Evolutionary conservation across 768 basidiomycete species (phyloP).

Genomic region (Terana coerulea): DNA sequence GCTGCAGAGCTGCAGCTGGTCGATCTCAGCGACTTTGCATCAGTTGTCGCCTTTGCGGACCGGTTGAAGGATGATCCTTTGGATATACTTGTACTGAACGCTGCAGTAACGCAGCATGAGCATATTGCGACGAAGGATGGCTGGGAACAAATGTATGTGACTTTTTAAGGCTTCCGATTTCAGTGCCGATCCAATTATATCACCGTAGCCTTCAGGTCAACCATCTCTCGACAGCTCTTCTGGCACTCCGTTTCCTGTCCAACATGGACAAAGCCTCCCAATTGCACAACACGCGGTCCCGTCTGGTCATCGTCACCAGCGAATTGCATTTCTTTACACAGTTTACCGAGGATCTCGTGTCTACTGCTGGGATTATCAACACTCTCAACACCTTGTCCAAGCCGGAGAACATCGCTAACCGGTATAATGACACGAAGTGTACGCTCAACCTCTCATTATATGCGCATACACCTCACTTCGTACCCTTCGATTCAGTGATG

Average conservation of each 20-base stretch:
- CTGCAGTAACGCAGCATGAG: constrained; percentile 16
- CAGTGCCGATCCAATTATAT: too few species aligned
- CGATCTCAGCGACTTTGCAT: constrained; percentile 24
- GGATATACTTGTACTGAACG: constrained; percentile 27
- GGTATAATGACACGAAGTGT: constrained; percentile 9
- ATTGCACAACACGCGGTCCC: neutral
- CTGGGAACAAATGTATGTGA: constrained; percentile 25
- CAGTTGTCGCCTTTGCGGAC: constrained; percentile 22
- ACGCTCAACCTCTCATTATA: neutral
- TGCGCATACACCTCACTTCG: neutral
- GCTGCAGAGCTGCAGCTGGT: constrained; percentile 19
- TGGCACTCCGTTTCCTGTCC: constrained; percentile 40
- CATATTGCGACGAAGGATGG: constrained; percentile 26
- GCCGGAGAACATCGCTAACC: neutral
- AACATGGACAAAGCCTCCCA: constrained; percentile 33
- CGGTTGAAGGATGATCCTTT: constrained; percentile 16
- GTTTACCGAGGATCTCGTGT: constrained; percentile 7
- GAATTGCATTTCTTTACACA: constrained; percentile 30
- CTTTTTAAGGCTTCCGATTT: neutral
- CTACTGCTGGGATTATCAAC: neutral
- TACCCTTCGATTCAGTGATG: constrained; percentile 1
- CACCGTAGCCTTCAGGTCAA: constrained; percentile 43
- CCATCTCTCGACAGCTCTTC: constrained; percentile 35
- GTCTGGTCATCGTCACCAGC: constrained; percentile 40
- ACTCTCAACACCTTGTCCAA: neutral